phyloP scores from a whole-genome alignment of 768 basidiomycete species.

The Phaffia tasmanica region DNA sequence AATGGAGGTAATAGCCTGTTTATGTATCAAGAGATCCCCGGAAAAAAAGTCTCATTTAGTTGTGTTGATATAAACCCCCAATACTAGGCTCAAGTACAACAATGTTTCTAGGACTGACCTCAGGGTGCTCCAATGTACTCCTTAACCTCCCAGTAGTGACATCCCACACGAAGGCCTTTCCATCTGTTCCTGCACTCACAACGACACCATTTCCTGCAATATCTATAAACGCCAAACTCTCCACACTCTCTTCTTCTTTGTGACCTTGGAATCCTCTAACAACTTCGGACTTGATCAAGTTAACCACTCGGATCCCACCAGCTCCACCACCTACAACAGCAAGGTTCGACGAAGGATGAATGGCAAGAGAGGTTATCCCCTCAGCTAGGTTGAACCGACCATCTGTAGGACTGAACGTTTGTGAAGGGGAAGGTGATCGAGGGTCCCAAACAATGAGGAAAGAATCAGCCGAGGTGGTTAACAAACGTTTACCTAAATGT shows the following conservation, averaged over 20 bases:
- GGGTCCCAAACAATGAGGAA: constrained; percentile 86
- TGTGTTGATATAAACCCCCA: background rate
- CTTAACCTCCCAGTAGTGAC: constrained; percentile 72
- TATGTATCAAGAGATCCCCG: background rate
- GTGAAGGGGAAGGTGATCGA: constrained; percentile 57
- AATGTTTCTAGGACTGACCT: constrained; percentile 44
- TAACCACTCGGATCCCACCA: constrained; percentile 78
- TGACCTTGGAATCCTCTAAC: constrained; percentile 71
- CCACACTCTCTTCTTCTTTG: constrained; percentile 74
- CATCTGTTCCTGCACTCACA: constrained; percentile 83
- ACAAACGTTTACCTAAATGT: constrained; percentile 63
- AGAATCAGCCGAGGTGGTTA: constrained; percentile 75
- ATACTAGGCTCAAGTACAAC: background rate
- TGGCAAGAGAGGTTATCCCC: constrained; percentile 73
- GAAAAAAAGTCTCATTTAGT: background rate
- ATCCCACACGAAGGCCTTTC: constrained; percentile 92
- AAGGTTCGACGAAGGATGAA: constrained; percentile 78
- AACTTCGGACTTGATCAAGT: constrained; percentile 73
- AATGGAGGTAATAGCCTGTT: constrained; percentile 82
- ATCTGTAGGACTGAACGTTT: constrained; percentile 63
- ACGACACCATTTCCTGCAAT: constrained; percentile 51
- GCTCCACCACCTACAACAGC: constrained; percentile 77
- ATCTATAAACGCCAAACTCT: constrained; percentile 73
- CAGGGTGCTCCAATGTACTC: constrained; percentile 60
- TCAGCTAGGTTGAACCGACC: constrained; percentile 61